Evolutionary conservation across 495 filamentous ascomycete species (phyloP).

Genomic region (Neurospora sp.): DNA sequence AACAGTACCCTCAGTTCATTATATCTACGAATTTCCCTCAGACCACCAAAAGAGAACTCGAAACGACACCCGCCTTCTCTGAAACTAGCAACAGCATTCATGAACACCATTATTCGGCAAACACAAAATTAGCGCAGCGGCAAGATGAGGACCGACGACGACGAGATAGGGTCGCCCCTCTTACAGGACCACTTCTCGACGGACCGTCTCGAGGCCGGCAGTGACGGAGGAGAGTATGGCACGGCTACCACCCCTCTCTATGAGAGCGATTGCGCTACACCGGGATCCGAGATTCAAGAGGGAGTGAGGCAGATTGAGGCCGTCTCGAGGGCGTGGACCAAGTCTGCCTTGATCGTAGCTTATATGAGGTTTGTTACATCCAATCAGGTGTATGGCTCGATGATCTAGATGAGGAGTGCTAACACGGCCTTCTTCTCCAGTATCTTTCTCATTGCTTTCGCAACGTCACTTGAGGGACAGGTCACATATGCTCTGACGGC

Average conservation of each 20-base stretch:
- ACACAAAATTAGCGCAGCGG: not conserved
- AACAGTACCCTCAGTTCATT: not conserved
- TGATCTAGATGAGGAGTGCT: not conserved
- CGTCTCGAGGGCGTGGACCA: slow-evolving; percentile 39
- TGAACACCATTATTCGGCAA: not conserved
- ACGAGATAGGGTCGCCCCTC: slow-evolving; percentile 2
- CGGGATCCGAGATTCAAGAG: slow-evolving; percentile 16
- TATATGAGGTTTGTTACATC: slow-evolving; percentile 29
- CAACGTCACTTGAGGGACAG: slow-evolving; percentile 37
- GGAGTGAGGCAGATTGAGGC: slow-evolving; percentile 39
- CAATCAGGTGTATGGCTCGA: not conserved
- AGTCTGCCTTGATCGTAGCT: slow-evolving; percentile 30
- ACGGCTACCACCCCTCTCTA: not conserved
- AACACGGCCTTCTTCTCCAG: slow-evolving; percentile 1
- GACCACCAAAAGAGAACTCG: not conserved
- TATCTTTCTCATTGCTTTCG: slow-evolving; percentile 36
- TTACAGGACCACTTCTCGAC: not conserved
- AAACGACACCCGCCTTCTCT: not conserved
- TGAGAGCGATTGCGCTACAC: not conserved
- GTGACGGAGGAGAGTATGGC: not conserved
- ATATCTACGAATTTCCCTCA: not conserved
- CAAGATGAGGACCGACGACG: slow-evolving; percentile 5
- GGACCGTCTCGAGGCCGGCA: not conserved
- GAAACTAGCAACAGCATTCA: not conserved
- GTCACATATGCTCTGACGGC: slow-evolving; percentile 34